Percentiles rank a stretch among this genome's conserved stretches.
phyloP scores from a whole-genome alignment of 306 rosid species.

The Pterocarpus santalinus region DNA sequence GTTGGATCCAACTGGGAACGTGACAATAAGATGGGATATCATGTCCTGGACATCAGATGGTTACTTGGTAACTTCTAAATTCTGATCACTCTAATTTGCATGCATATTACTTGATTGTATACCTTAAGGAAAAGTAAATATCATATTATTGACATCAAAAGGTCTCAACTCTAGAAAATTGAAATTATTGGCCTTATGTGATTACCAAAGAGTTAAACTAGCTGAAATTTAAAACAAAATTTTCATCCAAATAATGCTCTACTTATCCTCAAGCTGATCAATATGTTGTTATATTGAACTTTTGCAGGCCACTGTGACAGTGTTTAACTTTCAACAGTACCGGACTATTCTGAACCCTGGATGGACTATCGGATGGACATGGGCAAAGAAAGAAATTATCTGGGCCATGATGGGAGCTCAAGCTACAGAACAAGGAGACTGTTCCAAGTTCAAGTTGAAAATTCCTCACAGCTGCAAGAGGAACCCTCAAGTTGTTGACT shows the following conservation, averaged over 20 bases:
- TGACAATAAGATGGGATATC: slow-evolving; percentile 78
- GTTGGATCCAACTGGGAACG: slow-evolving; percentile 72
- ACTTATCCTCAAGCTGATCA: slow-evolving; percentile 15
- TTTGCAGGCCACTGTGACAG: slow-evolving; percentile 78
- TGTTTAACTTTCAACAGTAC: slow-evolving; percentile 77
- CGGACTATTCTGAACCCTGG: slow-evolving; percentile 77
- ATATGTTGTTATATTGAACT: not conserved
- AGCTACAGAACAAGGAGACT: slow-evolving; percentile 86
- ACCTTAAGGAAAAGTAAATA: not conserved
- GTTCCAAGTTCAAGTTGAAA: slow-evolving; percentile 71
- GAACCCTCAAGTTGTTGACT: slow-evolving; percentile 70
- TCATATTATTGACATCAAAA: not conserved
- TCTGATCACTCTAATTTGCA: too few species aligned
- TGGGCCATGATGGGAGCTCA: slow-evolving; percentile 83
- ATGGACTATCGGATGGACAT: slow-evolving; percentile 81
- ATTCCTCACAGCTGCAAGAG: slow-evolving; percentile 82
- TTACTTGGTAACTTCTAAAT: slow-evolving; percentile 56
- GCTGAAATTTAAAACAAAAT: not conserved
- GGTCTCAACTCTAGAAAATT: not conserved
- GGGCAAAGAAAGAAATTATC: slow-evolving; percentile 84
- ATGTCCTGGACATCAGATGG: slow-evolving; percentile 78
- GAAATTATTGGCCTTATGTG: not conserved
- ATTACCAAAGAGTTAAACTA: not conserved
- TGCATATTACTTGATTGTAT: not conserved
- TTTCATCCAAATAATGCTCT: not conserved